Evolutionary conservation across 352 stramenopile genomes (phyloP).

Genomic region (Blastocystis sp.): DNA sequence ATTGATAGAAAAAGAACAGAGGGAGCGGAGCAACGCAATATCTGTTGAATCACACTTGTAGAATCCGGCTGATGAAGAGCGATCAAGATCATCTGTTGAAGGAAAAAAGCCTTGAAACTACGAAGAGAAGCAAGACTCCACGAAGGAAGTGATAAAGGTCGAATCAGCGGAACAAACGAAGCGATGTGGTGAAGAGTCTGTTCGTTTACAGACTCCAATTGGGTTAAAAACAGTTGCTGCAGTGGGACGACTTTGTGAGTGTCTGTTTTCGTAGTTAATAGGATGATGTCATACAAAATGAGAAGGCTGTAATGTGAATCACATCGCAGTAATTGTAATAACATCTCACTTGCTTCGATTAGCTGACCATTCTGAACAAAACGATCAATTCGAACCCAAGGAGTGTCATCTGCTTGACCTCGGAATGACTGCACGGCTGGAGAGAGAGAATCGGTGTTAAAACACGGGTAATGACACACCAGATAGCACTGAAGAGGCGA

Average conservation of each 20-base stretch:
- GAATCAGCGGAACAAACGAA: not conserved
- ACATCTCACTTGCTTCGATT: not conserved
- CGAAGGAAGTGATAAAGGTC: not conserved
- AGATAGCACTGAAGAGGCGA: not conserved
- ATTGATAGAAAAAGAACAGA: not conserved
- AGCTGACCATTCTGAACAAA: not conserved
- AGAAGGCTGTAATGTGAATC: not conserved
- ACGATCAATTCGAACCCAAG: not conserved
- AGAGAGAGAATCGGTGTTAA: not conserved
- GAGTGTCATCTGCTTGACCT: not conserved
- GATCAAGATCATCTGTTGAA: not conserved
- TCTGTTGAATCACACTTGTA: too few species aligned
- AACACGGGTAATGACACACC: not conserved
- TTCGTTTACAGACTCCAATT: not conserved
- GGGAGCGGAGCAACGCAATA: not conserved
- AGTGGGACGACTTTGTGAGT: not conserved
- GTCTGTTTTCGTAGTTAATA: not conserved
- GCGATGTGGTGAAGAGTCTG: not conserved
- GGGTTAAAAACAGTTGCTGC: not conserved
- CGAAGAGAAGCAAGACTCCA: not conserved
- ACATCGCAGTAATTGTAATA: not conserved
- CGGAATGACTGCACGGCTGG: too few species aligned
- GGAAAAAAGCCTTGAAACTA: not conserved
- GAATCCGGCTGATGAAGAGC: not conserved
- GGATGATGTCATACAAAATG: not conserved